Evolutionary conservation across 2,329 filamentous ascomycete genomes (phyloP), one percentile per base, ranked within the genome.

Genomic region (Gnomoniopsis smithogilvyi): DNA sequence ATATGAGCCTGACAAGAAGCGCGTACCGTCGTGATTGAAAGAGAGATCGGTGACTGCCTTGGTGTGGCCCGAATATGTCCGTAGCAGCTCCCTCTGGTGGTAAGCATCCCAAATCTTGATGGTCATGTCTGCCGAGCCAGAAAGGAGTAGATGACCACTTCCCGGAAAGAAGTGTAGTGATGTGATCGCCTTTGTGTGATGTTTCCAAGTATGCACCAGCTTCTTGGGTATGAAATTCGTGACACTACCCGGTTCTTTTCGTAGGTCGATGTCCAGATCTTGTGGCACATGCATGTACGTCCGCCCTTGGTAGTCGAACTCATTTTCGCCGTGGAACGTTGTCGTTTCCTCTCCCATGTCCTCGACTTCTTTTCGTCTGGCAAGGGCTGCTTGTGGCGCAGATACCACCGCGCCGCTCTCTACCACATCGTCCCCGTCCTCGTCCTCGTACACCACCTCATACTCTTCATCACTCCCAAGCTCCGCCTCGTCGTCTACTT

Each of bases 251-350:
- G 81, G 73, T 62, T 96, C 92, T 75, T 95, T 96, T 64, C 82
- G 84, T 67, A 99, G 79, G 70, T 96, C 90, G 71, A 96, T 80
- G 69, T 92, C 91, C 74, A 96, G 77, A 71, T 96, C 93, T 72
- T 92, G 92, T 3, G 95, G 95, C 49, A 98, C 82, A 74, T 99
- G 95, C 94, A 99, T 97, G 72, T 96, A 99, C 36, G 94, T 96
- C 64, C 95, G 83, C 51, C 95, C 95, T 72, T 96, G 90, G 77
- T 99, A 99, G 73, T 99, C 95, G 78, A 87, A 89, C 74, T 95
- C 80, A 69, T 90, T 81, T 45, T 83, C 82, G 63, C 93, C 95
- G 69, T 96, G 90, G 75, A 98, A 99, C 48, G 87, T 88, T 47
- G 89, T 92, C 54, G 89, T 95, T 77, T 99, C 95, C 26, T 84